Conservation (phyloP, 805 yeast genomes). For the Cyberlindnera mississippiensis region DNA sequence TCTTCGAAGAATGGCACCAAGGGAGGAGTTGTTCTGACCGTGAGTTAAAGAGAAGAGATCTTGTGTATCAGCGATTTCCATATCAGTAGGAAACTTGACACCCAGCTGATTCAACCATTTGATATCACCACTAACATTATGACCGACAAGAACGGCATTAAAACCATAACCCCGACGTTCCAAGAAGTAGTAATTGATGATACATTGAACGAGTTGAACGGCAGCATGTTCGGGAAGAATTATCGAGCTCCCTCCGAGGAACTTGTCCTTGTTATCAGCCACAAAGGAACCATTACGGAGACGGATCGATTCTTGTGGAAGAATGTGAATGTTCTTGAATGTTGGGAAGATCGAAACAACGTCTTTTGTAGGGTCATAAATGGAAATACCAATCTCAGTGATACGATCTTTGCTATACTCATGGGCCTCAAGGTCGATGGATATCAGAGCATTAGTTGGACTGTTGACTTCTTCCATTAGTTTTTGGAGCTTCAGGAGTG, state of each 20-base stretch:
- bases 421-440: constrained; percentile 56
- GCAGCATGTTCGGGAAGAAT: constrained; percentile 37
- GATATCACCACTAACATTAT: constrained; percentile 51
- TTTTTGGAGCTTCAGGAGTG: neutral
- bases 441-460: constrained; percentile 26
- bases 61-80: constrained; percentile 44
- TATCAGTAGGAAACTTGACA: constrained; percentile 37
- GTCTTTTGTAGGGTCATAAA: constrained; percentile 52
- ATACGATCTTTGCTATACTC: constrained; percentile 39
- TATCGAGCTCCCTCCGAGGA: constrained; percentile 44
- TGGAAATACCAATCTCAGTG: constrained; percentile 55
- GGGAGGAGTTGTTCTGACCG: constrained; percentile 36
- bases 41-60: constrained; percentile 37
- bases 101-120: constrained; percentile 45
- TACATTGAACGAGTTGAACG: constrained; percentile 35
- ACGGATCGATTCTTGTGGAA: constrained; percentile 39
- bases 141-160: constrained; percentile 51
- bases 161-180: constrained; percentile 33
- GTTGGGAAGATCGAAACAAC: constrained; percentile 36
- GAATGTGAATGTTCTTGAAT: constrained; percentile 38
- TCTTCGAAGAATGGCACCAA: constrained; percentile 43
- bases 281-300: constrained; percentile 49
- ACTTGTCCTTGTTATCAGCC: constrained; percentile 46
- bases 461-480: constrained; percentile 6
- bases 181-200: constrained; percentile 42